Conservation (phyloP, 805 yeast genomes). For the Starmerella bombicola region DNA sequence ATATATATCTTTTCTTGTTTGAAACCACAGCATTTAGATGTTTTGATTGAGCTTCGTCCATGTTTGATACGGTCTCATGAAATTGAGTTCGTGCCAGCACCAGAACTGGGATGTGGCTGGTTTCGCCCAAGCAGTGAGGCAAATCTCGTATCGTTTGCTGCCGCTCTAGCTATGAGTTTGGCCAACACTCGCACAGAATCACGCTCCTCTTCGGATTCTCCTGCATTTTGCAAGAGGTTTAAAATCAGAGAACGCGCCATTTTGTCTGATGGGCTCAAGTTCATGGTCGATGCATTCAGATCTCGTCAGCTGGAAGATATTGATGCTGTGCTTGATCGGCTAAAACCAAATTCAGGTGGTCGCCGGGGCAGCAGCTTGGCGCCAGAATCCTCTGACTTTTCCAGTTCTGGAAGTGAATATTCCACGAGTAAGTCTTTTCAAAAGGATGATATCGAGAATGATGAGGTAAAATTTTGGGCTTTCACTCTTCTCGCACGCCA, state of each 20-base stretch:
- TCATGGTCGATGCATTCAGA: background rate
- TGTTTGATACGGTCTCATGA: slow-evolving; percentile 6
- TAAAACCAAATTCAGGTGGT: background rate
- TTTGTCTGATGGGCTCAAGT: background rate
- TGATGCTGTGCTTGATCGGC: background rate
- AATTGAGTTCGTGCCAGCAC: slow-evolving; percentile 10
- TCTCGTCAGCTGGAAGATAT: background rate
- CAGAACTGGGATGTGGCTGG: background rate
- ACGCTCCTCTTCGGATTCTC: background rate
- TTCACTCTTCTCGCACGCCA: background rate
- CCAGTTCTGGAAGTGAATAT: background rate
- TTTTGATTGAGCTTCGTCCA: background rate
- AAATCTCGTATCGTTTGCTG: slow-evolving; percentile 6
- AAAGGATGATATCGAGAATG: too few relatives aligned
- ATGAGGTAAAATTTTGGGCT: slow-evolving; percentile 2
- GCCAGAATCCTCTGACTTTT: background rate
- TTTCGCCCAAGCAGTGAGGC: slow-evolving; percentile 17
- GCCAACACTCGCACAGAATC: background rate
- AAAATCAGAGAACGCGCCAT: too few relatives aligned
- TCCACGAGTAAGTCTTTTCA: background rate
- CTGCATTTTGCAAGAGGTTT: background rate
- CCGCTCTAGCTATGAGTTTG: slow-evolving; percentile 3
- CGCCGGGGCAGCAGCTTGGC: background rate
- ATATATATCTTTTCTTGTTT: slow-evolving; percentile 8
- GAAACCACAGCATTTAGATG: slow-evolving; percentile 1